Percentiles rank a stretch among this genome's conserved stretches.
phyloP scores from a whole-genome alignment of 148 eudicot genomes.

The Oxyria digyna region DNA sequence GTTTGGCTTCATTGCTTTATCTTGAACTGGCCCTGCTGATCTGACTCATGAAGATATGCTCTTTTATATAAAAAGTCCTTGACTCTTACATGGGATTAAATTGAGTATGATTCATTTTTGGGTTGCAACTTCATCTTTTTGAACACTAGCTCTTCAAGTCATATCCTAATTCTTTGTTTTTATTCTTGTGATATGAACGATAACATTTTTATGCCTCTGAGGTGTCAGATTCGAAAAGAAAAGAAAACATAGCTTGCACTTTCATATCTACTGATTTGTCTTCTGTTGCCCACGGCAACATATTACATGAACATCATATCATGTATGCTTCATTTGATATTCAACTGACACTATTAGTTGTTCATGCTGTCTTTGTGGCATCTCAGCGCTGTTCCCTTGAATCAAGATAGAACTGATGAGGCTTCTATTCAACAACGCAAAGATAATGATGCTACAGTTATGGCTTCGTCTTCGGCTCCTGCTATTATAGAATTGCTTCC shows the following conservation, averaged over 20 bases:
- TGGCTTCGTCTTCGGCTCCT: conserved; percentile 30
- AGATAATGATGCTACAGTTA: conserved; percentile 37
- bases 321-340: not conserved
- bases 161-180: not conserved
- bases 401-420: conserved; percentile 36
- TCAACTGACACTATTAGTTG: not conserved
- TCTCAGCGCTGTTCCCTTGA: conserved; percentile 41
- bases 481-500: conserved; percentile 44
- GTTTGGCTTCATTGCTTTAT: not conserved
- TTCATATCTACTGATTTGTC: not conserved
- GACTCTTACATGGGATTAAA: not conserved
- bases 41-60: not conserved
- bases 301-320: not conserved
- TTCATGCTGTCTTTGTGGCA: conserved; percentile 3
- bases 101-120: not conserved
- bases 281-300: not conserved
- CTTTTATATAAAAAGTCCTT: not conserved
- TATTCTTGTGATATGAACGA: not conserved
- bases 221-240: not conserved
- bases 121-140: not conserved
- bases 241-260: not conserved
- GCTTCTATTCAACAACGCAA: conserved; percentile 28
- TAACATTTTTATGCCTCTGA: not conserved
- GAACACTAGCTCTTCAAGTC: not conserved
- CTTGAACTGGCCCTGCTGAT: not conserved